Evolutionary conservation across 179 eudicot species (phyloP), one percentile per base, ranked within the genome.

Genomic region (Nepenthes alata): DNA sequence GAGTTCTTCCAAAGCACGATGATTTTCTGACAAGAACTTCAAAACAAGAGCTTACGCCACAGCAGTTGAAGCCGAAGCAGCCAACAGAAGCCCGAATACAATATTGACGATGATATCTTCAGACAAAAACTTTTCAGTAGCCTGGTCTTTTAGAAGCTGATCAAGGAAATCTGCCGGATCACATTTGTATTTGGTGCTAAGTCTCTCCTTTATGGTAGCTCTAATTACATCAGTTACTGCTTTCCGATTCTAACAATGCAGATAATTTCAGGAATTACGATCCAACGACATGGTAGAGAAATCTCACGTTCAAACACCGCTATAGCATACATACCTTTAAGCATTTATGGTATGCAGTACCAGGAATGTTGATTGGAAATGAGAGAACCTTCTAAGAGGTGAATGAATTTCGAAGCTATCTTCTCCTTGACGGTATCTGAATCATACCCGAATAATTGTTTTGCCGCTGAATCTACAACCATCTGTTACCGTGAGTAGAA

Each of bases 81-180:
- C 91, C 67, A 85, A 83, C 63, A 85, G 75, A 59, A 79, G 75
- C 2, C 80, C 83, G 34, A 85, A 87, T 83, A 85, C 78, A 15
- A 81, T 65, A 54, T 80, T 82, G 49, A 80, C 73, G 48, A 85
- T 79, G 67, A 80, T 84, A 44, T 85, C 83, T 57, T 85, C 89
- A 0, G 82, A 78, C 47, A 88, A 68, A 78, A 81, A 88, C 11
- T 68, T 66, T 64, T 85, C 80, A 0, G 75, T 68, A 25, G 73
- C 62, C 59, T 76, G 70, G 72, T 85, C 91, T 65, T 76, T 54
- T 3, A 88, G 61, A 8, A 77, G 72, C 11, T 83, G 80, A 55
- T 85, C 85, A 47, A 88, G 80, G 64, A 85, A 67, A 68, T 87
- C 95, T 45, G 73, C 81, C 4, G 58, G 75, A n/a, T n/a, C 2